phyloP scores from a whole-genome alignment of 768 basidiomycete genomes.

The Tulasnella sp. region DNA sequence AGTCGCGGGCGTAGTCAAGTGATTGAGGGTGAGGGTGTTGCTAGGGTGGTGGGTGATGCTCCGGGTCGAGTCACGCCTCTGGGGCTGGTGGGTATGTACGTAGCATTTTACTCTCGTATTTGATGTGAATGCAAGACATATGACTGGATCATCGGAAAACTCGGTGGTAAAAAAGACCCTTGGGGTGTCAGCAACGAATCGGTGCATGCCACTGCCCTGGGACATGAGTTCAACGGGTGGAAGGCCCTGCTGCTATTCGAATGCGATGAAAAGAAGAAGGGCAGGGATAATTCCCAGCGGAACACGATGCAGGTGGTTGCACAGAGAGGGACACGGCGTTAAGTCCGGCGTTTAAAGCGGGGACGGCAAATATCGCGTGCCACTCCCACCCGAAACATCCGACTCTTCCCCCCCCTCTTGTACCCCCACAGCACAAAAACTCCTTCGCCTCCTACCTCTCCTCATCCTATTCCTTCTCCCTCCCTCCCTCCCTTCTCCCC shows the following conservation, averaged over 20 bases:
- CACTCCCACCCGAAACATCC: constrained; percentile 7
- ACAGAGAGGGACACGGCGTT: constrained; percentile 1
- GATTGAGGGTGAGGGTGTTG: not conserved
- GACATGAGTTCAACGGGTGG: not conserved
- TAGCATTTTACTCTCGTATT: constrained; percentile 6
- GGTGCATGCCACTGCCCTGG: not conserved
- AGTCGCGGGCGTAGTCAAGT: constrained; percentile 31
- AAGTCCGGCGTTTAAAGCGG: not conserved
- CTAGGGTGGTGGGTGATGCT: not conserved
- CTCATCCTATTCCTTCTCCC: not conserved
- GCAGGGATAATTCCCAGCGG: not conserved
- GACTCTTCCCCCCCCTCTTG: constrained; percentile 21
- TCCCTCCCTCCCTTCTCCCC: not conserved
- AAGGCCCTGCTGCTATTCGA: not conserved
- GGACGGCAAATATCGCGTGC: constrained; percentile 16
- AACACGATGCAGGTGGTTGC: not conserved
- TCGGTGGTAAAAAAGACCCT: not conserved
- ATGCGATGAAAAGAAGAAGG: not conserved
- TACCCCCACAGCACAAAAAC: not conserved
- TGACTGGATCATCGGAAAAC: not conserved
- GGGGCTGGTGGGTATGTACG: not conserved
- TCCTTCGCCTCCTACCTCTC: not conserved
- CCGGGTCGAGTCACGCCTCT: not conserved
- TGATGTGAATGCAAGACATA: not conserved
- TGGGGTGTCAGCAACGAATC: not conserved